phyloP scores from a whole-genome alignment of 164 flowering plant species.

The Kingdonia uniflora region DNA sequence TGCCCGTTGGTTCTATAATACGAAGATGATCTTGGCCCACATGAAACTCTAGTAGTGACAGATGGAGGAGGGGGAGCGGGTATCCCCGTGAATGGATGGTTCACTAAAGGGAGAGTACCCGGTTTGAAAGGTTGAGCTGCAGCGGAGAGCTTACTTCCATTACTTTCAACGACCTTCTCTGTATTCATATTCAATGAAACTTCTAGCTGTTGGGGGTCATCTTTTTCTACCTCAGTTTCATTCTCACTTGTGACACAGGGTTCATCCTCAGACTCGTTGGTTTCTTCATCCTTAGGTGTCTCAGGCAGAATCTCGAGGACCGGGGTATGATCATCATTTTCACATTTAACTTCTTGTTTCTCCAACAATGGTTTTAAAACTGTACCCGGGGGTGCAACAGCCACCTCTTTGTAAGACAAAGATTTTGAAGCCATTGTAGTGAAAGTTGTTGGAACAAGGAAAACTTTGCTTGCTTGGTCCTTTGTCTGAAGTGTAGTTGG shows the following conservation, averaged over 20 bases:
- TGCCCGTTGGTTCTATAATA: constrained; percentile 37
- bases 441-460: constrained; percentile 22
- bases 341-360: constrained; percentile 28
- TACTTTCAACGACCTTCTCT: constrained; percentile 32
- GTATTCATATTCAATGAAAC: constrained; percentile 9
- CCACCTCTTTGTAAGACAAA: constrained; percentile 84
- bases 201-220: constrained; percentile 19
- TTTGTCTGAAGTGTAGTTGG: constrained; percentile 21
- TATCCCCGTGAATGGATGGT: constrained; percentile 28
- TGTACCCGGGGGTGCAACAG: constrained; percentile 74
- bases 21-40: constrained; percentile 68
- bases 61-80: constrained; percentile 33
- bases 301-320: constrained; percentile 12
- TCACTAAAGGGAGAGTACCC: constrained; percentile 21
- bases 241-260: constrained; percentile 16
- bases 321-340: constrained; percentile 20
- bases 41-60: constrained; percentile 46
- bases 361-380: constrained; percentile 47
- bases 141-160: constrained; percentile 80
- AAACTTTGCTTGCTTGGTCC: constrained; percentile 15
- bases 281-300: constrained; percentile 21
- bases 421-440: constrained; percentile 53
- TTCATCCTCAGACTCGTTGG: constrained; percentile 12
- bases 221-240: constrained; percentile 17
- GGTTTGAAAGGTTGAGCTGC: constrained; percentile 86